Evolutionary conservation across 106 monocot genomes (phyloP).

Genomic region (Iris macrosiphon): DNA sequence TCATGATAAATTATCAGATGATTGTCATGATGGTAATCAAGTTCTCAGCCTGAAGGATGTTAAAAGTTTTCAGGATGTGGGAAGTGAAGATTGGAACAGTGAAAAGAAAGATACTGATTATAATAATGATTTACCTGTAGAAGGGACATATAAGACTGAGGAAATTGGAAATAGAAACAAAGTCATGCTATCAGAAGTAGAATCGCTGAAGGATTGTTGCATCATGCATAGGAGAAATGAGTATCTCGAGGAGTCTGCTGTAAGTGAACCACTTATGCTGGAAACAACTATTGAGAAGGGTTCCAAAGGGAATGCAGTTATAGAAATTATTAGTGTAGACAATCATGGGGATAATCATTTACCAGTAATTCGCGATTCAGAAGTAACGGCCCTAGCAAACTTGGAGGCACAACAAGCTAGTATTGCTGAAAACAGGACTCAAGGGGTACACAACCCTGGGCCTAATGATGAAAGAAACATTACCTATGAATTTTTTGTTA

Average conservation of each 20-base stretch:
- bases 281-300: conserved; percentile 1
- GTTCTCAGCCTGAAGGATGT: conserved; percentile 6
- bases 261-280: conserved; percentile 2
- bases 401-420: conserved; percentile 7
- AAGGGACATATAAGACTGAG: conserved; percentile 2
- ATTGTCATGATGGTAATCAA: conserved; percentile 5
- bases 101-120: conserved; percentile 2
- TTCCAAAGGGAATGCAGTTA: conserved; percentile 3
- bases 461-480: conserved; percentile 7
- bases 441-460: conserved; percentile 9
- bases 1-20: conserved; percentile 2
- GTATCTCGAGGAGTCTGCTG: conserved; percentile 5
- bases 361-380: conserved; percentile 2
- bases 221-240: conserved; percentile 1
- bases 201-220: conserved; percentile 3
- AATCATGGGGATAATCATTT: not conserved
- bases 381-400: conserved; percentile 5
- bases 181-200: not conserved
- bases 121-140: conserved; percentile 6
- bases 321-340: not conserved
- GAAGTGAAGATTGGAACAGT: not conserved
- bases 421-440: conserved; percentile 14
- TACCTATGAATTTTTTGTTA: conserved; percentile 80
- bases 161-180: conserved; percentile 3
- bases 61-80: not conserved